Evolutionary conservation across 805 yeast genomes (phyloP), one percentile per base, ranked within the genome.

Genomic region (Wickerhamomyces xylosicus): DNA sequence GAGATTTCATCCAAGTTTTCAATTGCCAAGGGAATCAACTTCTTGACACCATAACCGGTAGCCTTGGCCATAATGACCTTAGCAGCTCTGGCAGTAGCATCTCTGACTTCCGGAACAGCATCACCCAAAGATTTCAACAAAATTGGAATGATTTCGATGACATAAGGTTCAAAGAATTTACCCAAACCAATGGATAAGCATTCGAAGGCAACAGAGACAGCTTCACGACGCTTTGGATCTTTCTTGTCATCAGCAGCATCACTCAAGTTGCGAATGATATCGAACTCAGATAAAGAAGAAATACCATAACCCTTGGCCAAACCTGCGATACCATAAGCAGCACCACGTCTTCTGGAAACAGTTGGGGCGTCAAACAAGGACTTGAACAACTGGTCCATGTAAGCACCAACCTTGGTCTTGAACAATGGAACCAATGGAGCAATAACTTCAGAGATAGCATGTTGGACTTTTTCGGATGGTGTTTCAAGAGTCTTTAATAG

Each of bases 291-390:
- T 38, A 92, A 63, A 0, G 94, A 71, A 42, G 76, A 70, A 38
- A 92, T 76, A 48, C 98, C 98, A 18, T 77, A 72, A 42, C 99
- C 98, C 53, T 85, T 81, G 3, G 84, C 90, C 34, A 92, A 61
- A 46, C 99, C 99, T 18, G 97, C 84, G 49, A 92, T 72, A 58
- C 97, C 98, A 63, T 85, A 87, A 1, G 97, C 97, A 2, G 96
- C 90, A 53, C 97, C 99, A 47, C 90, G 73, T 55, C 95, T 72
- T 5, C 62, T 60, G 5, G 69, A 58, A 34, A 61, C 58, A 2
- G 62, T 48, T 25, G 63, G 62, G 2, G 76, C 77, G 8, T 61
- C 56, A 53, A 84, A 76, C 19, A 89, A 63, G 47, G 72, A 76
- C 5, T 64, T 72, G 52, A 84, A 71, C 37, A 87, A 63, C 3